Evolutionary conservation across 768 basidiomycete species (phyloP), one percentile per base, ranked within the genome.

Genomic region (Paxillus rubicundulus): DNA sequence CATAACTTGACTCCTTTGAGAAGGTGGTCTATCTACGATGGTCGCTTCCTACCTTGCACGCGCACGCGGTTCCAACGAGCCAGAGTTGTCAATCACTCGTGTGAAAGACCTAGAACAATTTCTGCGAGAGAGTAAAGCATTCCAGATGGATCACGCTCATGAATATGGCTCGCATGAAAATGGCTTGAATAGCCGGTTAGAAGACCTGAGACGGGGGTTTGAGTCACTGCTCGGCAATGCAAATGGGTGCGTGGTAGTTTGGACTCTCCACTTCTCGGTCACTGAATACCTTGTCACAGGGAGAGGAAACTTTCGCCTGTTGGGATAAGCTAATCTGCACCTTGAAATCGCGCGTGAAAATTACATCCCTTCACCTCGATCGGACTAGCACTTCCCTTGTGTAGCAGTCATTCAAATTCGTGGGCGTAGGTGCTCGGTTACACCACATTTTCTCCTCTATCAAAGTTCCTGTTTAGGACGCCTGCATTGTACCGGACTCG

Each of bases 1-100:
- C 38, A 17, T 34, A 5, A 1, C 6, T 43, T 48, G 27, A 57
- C 16, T 16, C 28, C 28, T 37, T 7, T 17, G 18, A 47, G 0
- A 16, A 82, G 85, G 88, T 30, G 87, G 82, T n/a, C 51, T 85
- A 10, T 67, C 86, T 4, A 90, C 87, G 0, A 18, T 89, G 17
- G 77, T 84, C 13, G 86, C 87, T 16, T 84, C 86, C 2, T 89
- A 85, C 65, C 74, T 90, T 21, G 88, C 87, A 3, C 81, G 83
- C 12, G 76, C 79, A 21, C 80, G 86, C 24, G 85, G 86, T 10
- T 82, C 85, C 0, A 79, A 80, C 34, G 87, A 89, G 58, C 88
- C 88, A 2, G 85, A 89, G 54, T 47, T 77, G n/a, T 86, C 85
- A 0, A 72, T 75, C 28, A 63, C 71, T 3, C 78, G 81, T 10